Percentiles rank a stretch among this genome's conserved stretches.
Evolutionary conservation across 2,329 filamentous ascomycete species (phyloP).

Genomic region (Pseudocercospora cruenta): DNA sequence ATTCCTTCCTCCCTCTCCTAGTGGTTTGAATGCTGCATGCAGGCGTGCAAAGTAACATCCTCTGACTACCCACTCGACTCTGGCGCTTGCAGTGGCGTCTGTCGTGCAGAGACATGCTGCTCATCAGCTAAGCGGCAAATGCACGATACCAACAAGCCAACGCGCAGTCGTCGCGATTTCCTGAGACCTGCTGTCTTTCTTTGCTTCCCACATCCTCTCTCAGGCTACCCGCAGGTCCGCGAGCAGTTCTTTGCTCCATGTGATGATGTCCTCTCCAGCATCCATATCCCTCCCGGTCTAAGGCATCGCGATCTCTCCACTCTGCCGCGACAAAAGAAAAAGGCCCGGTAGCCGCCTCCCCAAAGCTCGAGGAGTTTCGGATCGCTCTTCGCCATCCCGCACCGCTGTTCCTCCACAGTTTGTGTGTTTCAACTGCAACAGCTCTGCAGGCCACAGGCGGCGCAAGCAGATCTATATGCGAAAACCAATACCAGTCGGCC

Average conservation of each 20-base stretch:
- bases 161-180: neutral
- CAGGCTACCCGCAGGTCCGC: no score
- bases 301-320: neutral
- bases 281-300: neutral
- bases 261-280: neutral
- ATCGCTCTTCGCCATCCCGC: neutral
- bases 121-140: neutral
- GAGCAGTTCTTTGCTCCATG: no score
- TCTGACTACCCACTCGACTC: neutral
- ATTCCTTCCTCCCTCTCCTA: neutral
- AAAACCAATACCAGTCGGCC: neutral
- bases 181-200: no score
- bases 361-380: neutral
- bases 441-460: neutral
- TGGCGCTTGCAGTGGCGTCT: conserved; percentile 3
- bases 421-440: no score
- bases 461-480: neutral
- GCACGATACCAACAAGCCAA: neutral
- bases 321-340: neutral
- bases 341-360: neutral
- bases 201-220: neutral
- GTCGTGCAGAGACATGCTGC: neutral
- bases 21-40: neutral
- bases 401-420: neutral
- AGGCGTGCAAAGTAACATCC: neutral